A percentile compares a stretch with the other conserved stretches of the same genome.
Evolutionary conservation across 73 alveolate species (phyloP).

Genomic region (Durusdinium trenchii): DNA sequence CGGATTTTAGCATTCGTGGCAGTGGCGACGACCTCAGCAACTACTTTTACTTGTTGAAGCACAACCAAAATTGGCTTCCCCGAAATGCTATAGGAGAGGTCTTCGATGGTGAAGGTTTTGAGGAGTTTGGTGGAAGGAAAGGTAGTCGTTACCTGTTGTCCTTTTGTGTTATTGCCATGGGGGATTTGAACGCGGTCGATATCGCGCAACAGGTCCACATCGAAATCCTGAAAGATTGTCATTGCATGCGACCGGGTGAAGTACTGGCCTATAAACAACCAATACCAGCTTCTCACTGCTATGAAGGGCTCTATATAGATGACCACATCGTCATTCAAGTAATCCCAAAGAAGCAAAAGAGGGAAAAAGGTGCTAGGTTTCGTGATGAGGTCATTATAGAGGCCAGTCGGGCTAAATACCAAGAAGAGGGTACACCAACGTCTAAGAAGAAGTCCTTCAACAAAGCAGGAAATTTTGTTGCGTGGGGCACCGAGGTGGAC

Average conservation of each 20-base stretch:
- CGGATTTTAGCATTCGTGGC: not conserved
- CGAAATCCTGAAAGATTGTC: not conserved
- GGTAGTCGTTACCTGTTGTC: not conserved
- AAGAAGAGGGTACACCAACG: not conserved
- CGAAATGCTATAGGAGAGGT: not conserved
- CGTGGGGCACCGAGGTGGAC: constrained; percentile 7
- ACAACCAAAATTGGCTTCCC: not conserved
- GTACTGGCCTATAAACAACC: not conserved
- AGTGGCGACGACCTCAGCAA: constrained; percentile 4
- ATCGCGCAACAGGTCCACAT: not conserved
- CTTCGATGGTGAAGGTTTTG: not conserved
- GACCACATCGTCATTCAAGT: not conserved
- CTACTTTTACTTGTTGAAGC: constrained; percentile 18
- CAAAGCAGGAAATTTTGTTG: not conserved
- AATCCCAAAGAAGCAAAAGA: not conserved
- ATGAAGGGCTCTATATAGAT: constrained; percentile 17
- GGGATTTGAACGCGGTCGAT: not conserved
- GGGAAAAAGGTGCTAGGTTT: not conserved
- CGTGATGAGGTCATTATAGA: not conserved
- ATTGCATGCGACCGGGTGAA: not conserved
- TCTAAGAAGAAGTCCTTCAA: not conserved
- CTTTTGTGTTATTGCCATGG: not conserved
- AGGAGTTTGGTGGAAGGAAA: not conserved
- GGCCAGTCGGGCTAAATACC: not conserved
- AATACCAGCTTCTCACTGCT: not conserved